phyloP scores from a whole-genome alignment of 192 early-diverging fungal species.

The Umbelopsis vinacea region DNA sequence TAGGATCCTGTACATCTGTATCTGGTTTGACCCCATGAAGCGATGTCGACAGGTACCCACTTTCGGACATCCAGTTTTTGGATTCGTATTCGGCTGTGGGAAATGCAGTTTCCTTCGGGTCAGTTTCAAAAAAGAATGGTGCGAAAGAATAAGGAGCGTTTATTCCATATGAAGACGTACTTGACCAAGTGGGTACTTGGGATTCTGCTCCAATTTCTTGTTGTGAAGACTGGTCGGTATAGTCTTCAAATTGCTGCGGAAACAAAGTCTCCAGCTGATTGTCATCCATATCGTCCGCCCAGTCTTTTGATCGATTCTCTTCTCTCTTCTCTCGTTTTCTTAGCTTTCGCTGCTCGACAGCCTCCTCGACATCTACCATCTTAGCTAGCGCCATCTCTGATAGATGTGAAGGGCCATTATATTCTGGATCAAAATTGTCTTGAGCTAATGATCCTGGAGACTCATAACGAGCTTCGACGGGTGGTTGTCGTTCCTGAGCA shows the following conservation, averaged over 20 bases:
- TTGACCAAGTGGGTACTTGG: not conserved
- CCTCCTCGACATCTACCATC: not conserved
- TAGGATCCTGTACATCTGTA: not conserved
- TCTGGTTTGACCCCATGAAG: not conserved
- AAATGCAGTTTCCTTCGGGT: not conserved
- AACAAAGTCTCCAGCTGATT: not conserved
- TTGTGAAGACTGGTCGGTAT: not conserved
- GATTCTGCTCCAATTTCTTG: not conserved
- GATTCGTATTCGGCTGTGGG: not conserved
- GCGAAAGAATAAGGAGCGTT: not conserved
- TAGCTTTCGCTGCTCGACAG: not conserved
- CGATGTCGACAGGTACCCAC: not conserved
- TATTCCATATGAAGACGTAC: slow-evolving; percentile 3
- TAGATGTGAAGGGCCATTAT: no score
- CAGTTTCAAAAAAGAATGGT: not conserved
- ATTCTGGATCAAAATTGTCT: not conserved
- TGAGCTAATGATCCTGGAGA: slow-evolving; percentile 3
- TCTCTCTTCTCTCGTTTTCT: not conserved
- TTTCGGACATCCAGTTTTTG: not conserved
- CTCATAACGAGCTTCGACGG: not conserved
- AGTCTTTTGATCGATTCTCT: not conserved
- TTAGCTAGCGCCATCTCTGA: no score
- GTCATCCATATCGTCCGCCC: not conserved
- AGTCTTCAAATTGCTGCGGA: not conserved
- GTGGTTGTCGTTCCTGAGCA: not conserved